Evolutionary conservation across 768 basidiomycete species (phyloP), one percentile per base, ranked within the genome.

Genomic region (Leccinellum luteum): DNA sequence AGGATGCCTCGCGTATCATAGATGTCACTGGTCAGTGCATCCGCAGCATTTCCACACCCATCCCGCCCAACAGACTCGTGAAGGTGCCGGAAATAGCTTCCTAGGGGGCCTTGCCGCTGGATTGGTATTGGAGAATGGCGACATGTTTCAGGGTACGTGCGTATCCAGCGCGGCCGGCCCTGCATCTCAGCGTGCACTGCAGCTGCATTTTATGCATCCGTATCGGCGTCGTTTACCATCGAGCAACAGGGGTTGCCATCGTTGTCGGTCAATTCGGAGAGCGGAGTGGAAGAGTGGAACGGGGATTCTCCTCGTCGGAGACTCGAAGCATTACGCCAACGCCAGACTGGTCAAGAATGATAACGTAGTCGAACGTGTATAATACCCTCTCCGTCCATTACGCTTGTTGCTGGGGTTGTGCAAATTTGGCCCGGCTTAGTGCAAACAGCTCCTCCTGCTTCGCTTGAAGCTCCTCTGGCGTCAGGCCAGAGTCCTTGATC

Each of bases 381-480:
- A 58, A 61, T 69, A 69, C 54, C 53, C 23, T 43, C 38, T 53
- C 32, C 8, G n/a, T 49, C 57, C 30, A 38, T 60, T 35, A 67
- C 49, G 67, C 19, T 55, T 60, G 68, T 19, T 80, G 82, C 67
- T 82, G 84, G 7, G 77, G 78, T 59, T 85, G 84, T 66, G 86
- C 83, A 69, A 83, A 92, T 75, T 82, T 89, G 38, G 89, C 90
- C 63, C 90, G 84, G 71, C 91, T 92, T 47, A 87, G 87, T n/a
- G 94, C 95, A 66, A 99, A 98, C 25, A 99, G 78, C 62, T 85
- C 83, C 70, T 98, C 91, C 74, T 99, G 97, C 69, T 89, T 83
- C 57, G 84, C 87, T 34, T 88, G 75, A 28, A 98, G 82, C 67
- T 99, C 93, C 70, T 94, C 96, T 66, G 93, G 87, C 8, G 93